phyloP scores from a whole-genome alignment of 129 eudicot species.

The Escallonia rubra region DNA sequence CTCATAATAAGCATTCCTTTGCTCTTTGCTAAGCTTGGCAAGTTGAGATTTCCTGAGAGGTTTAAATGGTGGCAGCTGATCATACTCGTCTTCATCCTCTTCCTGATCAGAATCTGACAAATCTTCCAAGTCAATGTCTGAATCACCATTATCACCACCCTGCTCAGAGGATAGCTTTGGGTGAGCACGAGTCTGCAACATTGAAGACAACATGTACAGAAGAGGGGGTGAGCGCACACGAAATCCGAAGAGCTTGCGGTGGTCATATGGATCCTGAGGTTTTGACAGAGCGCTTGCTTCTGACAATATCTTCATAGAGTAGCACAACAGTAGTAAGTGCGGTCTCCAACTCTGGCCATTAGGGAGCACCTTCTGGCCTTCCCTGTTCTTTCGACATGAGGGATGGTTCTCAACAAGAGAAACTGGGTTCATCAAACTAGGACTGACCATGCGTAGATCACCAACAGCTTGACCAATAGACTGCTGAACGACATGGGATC shows the following conservation, averaged over 20 bases:
- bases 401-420: slow-evolving; percentile 87
- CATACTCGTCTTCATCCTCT: slow-evolving; percentile 85
- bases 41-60: slow-evolving; percentile 72
- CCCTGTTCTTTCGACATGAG: slow-evolving; percentile 85
- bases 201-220: slow-evolving; percentile 82
- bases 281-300: slow-evolving; percentile 75
- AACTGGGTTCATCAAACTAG: slow-evolving; percentile 81
- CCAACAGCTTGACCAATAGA: slow-evolving; percentile 85
- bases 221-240: slow-evolving; percentile 83
- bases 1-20: slow-evolving; percentile 81
- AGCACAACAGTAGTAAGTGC: slow-evolving; percentile 67
- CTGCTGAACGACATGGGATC: slow-evolving; percentile 91
- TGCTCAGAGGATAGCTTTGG: slow-evolving; percentile 91
- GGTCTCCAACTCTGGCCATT: slow-evolving; percentile 94
- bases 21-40: slow-evolving; percentile 77
- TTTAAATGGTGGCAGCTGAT: slow-evolving; percentile 95
- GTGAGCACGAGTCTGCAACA: slow-evolving; percentile 89
- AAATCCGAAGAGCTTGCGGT: slow-evolving; percentile 85
- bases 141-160: slow-evolving; percentile 79
- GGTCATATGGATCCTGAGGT: slow-evolving; percentile 78
- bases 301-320: slow-evolving; percentile 82
- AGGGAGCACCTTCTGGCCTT: slow-evolving; percentile 89
- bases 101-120: slow-evolving; percentile 71
- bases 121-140: slow-evolving; percentile 84
- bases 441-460: slow-evolving; percentile 84